Evolutionary conservation across 495 filamentous ascomycete genomes (phyloP).

Genomic region (Talaromyces trachyspermus): DNA sequence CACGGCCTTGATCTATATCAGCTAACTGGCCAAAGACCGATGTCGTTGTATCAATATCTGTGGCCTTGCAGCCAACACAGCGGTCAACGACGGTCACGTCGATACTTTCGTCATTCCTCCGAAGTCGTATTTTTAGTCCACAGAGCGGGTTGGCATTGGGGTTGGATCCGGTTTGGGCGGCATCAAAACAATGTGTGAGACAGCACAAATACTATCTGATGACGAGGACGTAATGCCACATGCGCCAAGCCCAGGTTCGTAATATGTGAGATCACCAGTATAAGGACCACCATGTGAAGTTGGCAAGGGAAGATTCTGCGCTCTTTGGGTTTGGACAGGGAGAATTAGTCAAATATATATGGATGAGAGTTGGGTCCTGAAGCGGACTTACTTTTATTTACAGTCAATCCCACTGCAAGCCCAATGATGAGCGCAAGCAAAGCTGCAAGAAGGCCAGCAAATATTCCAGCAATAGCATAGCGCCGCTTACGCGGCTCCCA

Average conservation of each 20-base stretch:
- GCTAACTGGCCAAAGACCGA: conserved; percentile 55
- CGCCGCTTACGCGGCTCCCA: conserved; percentile 17
- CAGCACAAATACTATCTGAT: conserved; percentile 53
- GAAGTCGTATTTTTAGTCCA: conserved; percentile 52
- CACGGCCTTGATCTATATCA: conserved; percentile 46
- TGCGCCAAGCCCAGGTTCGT: conserved; percentile 58
- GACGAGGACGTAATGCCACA: conserved; percentile 53
- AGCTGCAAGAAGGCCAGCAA: conserved; percentile 23
- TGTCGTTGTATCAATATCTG: conserved; percentile 61
- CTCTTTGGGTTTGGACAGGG: conserved; percentile 11
- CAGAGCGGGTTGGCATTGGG: conserved; percentile 68
- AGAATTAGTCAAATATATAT: conserved; percentile 6
- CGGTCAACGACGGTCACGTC: conserved; percentile 70
- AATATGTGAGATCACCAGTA: conserved; percentile 67
- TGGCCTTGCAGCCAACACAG: conserved; percentile 56
- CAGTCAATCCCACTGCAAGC: conserved; percentile 45
- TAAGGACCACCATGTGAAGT: conserved; percentile 40
- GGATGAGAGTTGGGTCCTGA: no score
- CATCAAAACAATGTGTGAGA: conserved; percentile 66
- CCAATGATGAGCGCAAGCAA: conserved; percentile 48
- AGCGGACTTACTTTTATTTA: conserved; percentile 13
- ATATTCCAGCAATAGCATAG: conserved; percentile 17
- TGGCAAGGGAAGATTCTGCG: conserved; percentile 55
- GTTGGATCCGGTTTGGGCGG: conserved; percentile 44
- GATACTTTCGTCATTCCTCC: conserved; percentile 44